phyloP scores from a whole-genome alignment of 2,329 filamentous ascomycete species.

The Diplodia intermedia region DNA sequence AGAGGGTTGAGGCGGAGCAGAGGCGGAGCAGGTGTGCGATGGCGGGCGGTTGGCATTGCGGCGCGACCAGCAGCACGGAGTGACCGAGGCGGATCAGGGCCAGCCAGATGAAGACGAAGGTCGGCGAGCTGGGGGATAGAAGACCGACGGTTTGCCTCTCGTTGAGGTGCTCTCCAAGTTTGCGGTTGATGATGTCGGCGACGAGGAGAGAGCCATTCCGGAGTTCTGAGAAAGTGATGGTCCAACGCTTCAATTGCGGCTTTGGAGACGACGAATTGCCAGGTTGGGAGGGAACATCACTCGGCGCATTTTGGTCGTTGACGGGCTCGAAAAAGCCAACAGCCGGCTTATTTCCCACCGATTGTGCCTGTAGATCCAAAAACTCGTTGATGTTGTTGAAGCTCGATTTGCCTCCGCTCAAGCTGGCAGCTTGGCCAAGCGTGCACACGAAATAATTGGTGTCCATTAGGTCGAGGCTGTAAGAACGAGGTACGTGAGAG shows the following conservation, averaged over 20 bases:
- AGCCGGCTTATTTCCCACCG: conserved; percentile 52
- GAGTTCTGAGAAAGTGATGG: conserved; percentile 50
- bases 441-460: conserved; percentile 68
- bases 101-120: conserved; percentile 67
- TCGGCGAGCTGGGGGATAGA: conserved; percentile 62
- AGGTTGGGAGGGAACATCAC: neutral
- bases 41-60: conserved; percentile 55
- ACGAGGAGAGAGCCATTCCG: conserved; percentile 45
- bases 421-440: conserved; percentile 60
- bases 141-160: conserved; percentile 56
- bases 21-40: conserved; percentile 61
- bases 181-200: conserved; percentile 42
- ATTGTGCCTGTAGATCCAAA: conserved; percentile 52
- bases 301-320: neutral
- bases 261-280: neutral
- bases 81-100: conserved; percentile 64
- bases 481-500: neutral
- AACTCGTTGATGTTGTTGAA: conserved; percentile 37
- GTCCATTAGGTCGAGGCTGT: conserved; percentile 1
- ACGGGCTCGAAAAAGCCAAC: conserved; percentile 57
- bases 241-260: conserved; percentile 39
- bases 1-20: conserved; percentile 52
- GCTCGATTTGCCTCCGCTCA: conserved; percentile 41
- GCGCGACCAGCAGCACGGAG: conserved; percentile 64
- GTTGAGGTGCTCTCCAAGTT: conserved; percentile 34